Base-by-base conservation (phyloP, 148 eudicot species). In the Arbutus unedo region DNA sequence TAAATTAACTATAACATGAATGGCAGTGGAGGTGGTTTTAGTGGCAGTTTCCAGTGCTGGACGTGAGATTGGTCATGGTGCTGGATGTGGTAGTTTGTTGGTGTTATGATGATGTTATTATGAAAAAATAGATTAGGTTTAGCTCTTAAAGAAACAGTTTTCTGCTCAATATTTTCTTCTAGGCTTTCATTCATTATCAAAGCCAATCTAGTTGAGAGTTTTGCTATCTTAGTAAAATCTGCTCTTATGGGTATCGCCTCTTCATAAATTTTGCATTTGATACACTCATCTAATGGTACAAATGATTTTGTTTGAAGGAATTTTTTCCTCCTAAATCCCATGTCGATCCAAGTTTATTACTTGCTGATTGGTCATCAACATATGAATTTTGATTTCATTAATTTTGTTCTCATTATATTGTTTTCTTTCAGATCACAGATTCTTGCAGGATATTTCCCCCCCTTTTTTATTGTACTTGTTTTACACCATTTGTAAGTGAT, bases 31-130 rank as follows among this genome's bases (percentile, higher is more conserved):
- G 9, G 47, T 68, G 25, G 76, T 43, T 72, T 45, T 44, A 19
- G 18, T 44, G 48, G 50, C 76, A 44, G 23, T 43, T 72, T 2
- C 49, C 51, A 18, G 50, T 44, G 23, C 51, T 72, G 76, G 75
- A 71, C 16, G 50, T 71, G 75, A 16, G n/a, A 43, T 15, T 44
- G 48, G 47, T 68, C 19, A 45, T 68, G 45, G 10, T 71, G 49
- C 49, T 71, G 75, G 76, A 72, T 72, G 51, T 72, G 21, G 75
- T 71, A 50, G 48, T 70, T 70, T 70, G n/a, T 70, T 43, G 49
- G 10, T 67, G 45, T 71, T 71, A 15, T 43, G 19, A 15, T 68
- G 75, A 71, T 71, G 48, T 44, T 72, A 72, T 72, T 19, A 43
- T 16, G 51, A 7, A 50, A 72, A 72, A n/a, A 44, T 50, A 45